Percentiles rank a stretch among this genome's conserved stretches.
These are phyloP conservation scores for Beverwykella pulmonaria DNA, from an alignment of 495 filamentous ascomycete genomes.

Conservation along the genomic window DNA sequence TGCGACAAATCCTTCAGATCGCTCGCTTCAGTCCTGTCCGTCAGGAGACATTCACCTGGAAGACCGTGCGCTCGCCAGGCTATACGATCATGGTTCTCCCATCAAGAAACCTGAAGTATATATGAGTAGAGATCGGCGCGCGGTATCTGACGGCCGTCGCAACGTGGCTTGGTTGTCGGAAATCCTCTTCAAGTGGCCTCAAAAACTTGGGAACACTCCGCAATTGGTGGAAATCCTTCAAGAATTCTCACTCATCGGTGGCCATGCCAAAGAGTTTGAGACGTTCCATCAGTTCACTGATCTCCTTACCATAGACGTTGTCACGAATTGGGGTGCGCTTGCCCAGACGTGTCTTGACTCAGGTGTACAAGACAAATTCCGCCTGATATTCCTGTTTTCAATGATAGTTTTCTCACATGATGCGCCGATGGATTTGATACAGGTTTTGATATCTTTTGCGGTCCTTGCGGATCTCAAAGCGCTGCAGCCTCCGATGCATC, in stretches of 20 bases:
- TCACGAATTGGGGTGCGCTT: slow-evolving; percentile 51
- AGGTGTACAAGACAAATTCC: slow-evolving; percentile 34
- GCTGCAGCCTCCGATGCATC: slow-evolving; percentile 40
- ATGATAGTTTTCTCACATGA: slow-evolving; percentile 46
- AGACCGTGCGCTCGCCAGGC: neutral
- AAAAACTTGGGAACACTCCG: no score
- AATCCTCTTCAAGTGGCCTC: no score
- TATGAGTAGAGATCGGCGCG: no score
- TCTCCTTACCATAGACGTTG: slow-evolving; percentile 43
- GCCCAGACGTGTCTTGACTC: slow-evolving; percentile 42
- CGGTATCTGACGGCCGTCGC: no score
- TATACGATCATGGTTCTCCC: neutral
- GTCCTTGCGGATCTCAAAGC: slow-evolving; percentile 45
- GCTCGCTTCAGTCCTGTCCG: neutral
- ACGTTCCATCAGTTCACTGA: slow-evolving; percentile 42
- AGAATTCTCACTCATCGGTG: slow-evolving; percentile 48
- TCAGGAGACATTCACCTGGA: slow-evolving; percentile 9
- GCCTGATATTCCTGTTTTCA: slow-evolving; percentile 52
- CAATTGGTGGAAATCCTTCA: no score
- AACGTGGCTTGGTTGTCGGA: no score
- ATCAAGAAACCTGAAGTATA: no score
- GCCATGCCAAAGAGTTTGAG: slow-evolving; percentile 45
- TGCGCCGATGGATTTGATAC: slow-evolving; percentile 47
- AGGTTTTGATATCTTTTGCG: slow-evolving; percentile 47
- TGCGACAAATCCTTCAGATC: neutral